Percentiles rank a stretch among this genome's conserved stretches.
phyloP scores from a whole-genome alignment of 345 rosid genomes.

The Heritiera littoralis region DNA sequence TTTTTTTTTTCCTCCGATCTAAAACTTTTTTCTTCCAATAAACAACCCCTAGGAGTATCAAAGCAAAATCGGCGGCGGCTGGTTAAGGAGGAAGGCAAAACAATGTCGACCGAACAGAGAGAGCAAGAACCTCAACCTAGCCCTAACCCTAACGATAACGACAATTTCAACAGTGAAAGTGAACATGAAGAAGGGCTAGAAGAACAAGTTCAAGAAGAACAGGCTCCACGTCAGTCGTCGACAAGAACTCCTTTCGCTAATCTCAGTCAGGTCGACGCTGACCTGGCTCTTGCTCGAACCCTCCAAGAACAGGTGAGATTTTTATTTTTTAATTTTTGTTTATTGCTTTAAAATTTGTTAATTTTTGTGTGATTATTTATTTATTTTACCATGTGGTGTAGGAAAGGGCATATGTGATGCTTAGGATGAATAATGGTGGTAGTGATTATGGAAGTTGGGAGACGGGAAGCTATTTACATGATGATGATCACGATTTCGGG shows the following conservation, averaged over 20 bases:
- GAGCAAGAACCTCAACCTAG: conserved; percentile 27
- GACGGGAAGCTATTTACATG: conserved; percentile 56
- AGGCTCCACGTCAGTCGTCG: conserved; percentile 37
- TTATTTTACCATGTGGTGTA: conserved; percentile 29
- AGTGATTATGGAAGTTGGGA: conserved; percentile 92
- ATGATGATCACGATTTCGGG: conserved; percentile 68
- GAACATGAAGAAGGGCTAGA: conserved; percentile 26
- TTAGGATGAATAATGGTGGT: conserved; percentile 62
- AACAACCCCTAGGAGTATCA: conserved; percentile 22
- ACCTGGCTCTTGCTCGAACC: conserved; percentile 88
- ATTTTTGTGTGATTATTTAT: conserved; percentile 11
- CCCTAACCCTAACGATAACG: conserved; percentile 33
- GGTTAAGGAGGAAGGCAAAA: background rate
- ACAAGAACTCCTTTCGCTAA: conserved; percentile 74
- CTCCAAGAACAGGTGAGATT: conserved; percentile 81
- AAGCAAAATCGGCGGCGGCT: conserved; percentile 15
- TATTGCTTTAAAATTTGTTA: background rate
- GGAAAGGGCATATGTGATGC: conserved; percentile 95
- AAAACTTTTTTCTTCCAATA: conserved; percentile 17
- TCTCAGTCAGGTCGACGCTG: conserved; percentile 87
- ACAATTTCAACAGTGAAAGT: conserved; percentile 1
- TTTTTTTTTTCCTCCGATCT: background rate
- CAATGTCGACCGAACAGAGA: conserved; percentile 21
- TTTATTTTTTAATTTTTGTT: background rate
- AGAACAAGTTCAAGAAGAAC: conserved; percentile 18